Base-by-base conservation (phyloP, 805 yeast species). In the Priceomyces medius region DNA sequence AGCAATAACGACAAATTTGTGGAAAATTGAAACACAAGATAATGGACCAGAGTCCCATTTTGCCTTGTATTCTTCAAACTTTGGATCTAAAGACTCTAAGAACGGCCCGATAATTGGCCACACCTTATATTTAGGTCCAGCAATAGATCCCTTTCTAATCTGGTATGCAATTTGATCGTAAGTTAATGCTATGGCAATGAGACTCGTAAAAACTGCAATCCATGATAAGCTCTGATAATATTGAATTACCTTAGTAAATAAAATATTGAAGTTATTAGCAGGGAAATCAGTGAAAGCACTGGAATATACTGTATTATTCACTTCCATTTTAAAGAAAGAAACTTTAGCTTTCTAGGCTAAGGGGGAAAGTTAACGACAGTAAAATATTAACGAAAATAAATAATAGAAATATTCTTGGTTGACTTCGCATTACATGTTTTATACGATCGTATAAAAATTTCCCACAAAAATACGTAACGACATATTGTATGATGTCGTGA, bases 101-200 rank as follows among this genome's bases (percentile, higher is more conserved):
- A 93, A 93, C 2, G 99, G 98, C 2, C 99, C 99, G 52, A 93
- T 90, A 37, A 93, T 73, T 2, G 99, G 99, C 89, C 95, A 91
- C 43, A 89, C 56, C 65, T 93, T 93, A 62, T 75, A 81, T 34
- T 69, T 65, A 10, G 97, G 99, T 17, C 99, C 99, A 7, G 88
- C 97, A 61, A 91, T 88, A 24, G 78, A 59, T 32, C 97, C 97
- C 65, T 93, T 93, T 48, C 81, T 80, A 34, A 79, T 55, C 56
- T 88, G 82, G 61, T 93, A 93, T 48, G 77, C 64, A n/a, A 88
- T 63, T 64, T 85, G 95, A 64, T 88, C 95, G 59, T 78, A 85
- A 1, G 79, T 70, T 35, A 85, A 54, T 3, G 68, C 65, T 10
- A 77, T 49, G 2, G 79, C 71, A 5, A 80, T 40, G 1, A 75